Evolutionary conservation across 306 rosid genomes (phyloP), one percentile per base, ranked within the genome.

Genomic region (Citrullus amarus): DNA sequence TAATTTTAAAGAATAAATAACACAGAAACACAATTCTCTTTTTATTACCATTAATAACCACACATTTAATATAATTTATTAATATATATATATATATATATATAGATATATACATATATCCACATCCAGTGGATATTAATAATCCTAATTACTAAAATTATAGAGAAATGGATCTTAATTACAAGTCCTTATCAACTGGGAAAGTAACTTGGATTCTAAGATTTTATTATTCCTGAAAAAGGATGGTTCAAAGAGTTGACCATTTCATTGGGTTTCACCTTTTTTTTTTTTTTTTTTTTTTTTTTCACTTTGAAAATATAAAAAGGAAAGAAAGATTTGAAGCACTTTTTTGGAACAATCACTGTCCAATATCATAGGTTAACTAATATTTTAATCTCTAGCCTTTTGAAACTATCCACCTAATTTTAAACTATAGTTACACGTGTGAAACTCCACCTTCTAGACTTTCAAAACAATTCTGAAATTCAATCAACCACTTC

Each of bases 231-330:
- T 13, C 58, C 20, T 6, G 12, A 48, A 70, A 63, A 70, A 22
- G 53, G 32, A n/a, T 41, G 75, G 58, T 25, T 46, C 6, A 70
- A 46, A 70, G 76, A 70, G 76, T 70, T 70, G 76, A 70, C 76
- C 20, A 70, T 13, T 70, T 70, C 75, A 34, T 39, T 68, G 25
- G 56, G 15, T 69, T 43, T 69, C 28, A 25, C 28, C 28, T 25
- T 25, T 25, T 0, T 25, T 25, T 25, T 25, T 25, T 25, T 25
- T 0, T 25, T 25, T 25, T 25, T 25, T 0, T 25, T 25, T n/a
- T n/a, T 25, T 25, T 0, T 25, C 36, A 44, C 58, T 72, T 50
- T 0, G 28, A 14, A 14, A 72, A 69, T 68, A 12, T 14, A 50
- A 13, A 69, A 48, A 22, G 54, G 7, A 2, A 68, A 11, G 0